Conservation (phyloP, 164 flowering plant genomes). For the Nymphaea colorata region DNA sequence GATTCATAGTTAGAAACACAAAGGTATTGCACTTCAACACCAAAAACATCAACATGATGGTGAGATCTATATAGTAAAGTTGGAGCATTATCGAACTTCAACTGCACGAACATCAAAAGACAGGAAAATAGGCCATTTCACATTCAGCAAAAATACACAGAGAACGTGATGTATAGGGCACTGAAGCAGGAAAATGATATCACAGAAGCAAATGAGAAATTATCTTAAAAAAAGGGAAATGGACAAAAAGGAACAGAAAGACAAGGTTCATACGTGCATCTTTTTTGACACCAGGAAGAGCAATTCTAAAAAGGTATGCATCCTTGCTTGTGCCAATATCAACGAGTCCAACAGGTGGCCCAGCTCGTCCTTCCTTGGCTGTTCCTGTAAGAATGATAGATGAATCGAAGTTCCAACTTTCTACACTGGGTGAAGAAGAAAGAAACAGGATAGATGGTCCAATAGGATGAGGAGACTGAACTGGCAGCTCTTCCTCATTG, state of each 20-base stretch:
- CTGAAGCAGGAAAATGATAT: no score
- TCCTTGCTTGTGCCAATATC: constrained; percentile 42
- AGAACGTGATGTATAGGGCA: no score
- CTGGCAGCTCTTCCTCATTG: not conserved
- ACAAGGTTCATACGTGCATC: not conserved
- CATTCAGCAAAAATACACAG: no score
- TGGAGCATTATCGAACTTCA: no score
- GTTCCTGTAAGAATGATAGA: constrained; percentile 27
- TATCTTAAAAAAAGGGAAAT: no score
- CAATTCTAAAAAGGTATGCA: constrained; percentile 51
- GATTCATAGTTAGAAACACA: not conserved
- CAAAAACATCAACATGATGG: no score
- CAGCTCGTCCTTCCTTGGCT: constrained; percentile 29
- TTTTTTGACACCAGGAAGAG: constrained; percentile 52
- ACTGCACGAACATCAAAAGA: not conserved
- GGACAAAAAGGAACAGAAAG: not conserved
- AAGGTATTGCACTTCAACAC: not conserved
- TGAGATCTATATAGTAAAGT: no score
- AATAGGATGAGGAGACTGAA: not conserved
- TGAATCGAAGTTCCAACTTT: constrained; percentile 4
- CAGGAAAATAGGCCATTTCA: no score
- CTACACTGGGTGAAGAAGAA: constrained; percentile 2
- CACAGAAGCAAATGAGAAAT: no score
- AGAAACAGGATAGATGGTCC: constrained; percentile 9
- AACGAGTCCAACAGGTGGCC: constrained; percentile 49